Evolutionary conservation across 495 filamentous ascomycete genomes (phyloP).

Genomic region (Penicillium herquei): DNA sequence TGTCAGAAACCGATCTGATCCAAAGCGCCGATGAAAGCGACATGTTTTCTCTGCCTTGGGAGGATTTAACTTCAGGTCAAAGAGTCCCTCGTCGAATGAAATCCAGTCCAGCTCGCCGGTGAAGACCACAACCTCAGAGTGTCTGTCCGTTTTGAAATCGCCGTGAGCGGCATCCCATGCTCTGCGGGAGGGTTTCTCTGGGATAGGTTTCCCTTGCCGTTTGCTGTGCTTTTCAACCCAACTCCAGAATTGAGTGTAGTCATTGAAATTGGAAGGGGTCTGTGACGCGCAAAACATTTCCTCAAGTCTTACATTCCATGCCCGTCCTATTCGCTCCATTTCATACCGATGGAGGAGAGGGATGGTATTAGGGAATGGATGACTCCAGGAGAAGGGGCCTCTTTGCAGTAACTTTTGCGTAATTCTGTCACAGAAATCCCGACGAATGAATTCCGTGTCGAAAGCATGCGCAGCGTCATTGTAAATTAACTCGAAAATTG

Average conservation of each 20-base stretch:
- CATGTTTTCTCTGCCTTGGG: constrained; percentile 44
- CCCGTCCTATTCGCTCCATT: constrained; percentile 36
- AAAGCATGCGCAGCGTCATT: no score
- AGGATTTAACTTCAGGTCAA: constrained; percentile 42
- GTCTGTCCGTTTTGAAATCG: constrained; percentile 32
- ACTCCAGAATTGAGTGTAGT: constrained; percentile 41
- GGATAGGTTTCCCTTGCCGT: constrained; percentile 28
- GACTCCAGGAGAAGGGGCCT: constrained; percentile 35
- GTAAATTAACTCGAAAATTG: constrained; percentile 16
- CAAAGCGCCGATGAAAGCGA: constrained; percentile 49
- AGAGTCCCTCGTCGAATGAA: constrained; percentile 29
- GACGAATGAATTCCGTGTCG: no score
- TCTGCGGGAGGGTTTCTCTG: constrained; percentile 33
- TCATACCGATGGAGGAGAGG: constrained; percentile 47
- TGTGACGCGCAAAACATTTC: constrained; percentile 27
- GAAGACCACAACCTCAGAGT: constrained; percentile 42
- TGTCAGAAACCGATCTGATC: constrained; percentile 47
- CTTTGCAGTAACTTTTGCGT: constrained; percentile 25
- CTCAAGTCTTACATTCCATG: constrained; percentile 35
- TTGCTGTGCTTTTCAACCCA: constrained; percentile 33
- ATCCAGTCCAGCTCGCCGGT: constrained; percentile 44
- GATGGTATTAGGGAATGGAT: constrained; percentile 27
- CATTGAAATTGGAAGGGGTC: constrained; percentile 20
- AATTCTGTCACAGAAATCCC: constrained; percentile 5
- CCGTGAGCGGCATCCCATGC: constrained; percentile 45